Base-by-base conservation (phyloP, 2,329 filamentous ascomycete genomes). In the Sporothrix mexicana region DNA sequence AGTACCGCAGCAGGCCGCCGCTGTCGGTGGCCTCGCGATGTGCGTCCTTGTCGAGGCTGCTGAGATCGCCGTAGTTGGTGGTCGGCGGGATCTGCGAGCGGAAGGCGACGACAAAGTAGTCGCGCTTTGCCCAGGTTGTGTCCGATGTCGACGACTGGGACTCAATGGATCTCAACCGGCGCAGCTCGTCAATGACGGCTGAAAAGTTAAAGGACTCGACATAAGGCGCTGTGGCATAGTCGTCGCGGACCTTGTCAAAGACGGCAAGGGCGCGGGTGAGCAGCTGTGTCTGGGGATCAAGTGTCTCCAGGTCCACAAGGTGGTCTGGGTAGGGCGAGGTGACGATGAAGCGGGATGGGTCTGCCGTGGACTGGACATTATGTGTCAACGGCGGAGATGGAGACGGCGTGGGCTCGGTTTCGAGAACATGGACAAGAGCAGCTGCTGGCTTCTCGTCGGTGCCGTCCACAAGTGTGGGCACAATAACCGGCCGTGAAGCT, bases 61-160 rank as follows among this genome's bases (percentile, higher is more conserved):
- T 90, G 53, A 97, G 86, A 73, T 91, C 86, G 12, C 88, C 87
- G 73, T 89, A 89, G 75, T 93, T 89, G 1, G 91, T 92, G 13
- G 85, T 87, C 1, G 87, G 85, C 51, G 90, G 89, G 72, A 97
- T 88, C 75, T 86, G 87, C 6, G 92, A 95, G 17, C 93, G 88
- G 82, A 97, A 97, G 4, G 91, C 91, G 55, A 97, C 94, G 72
- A 96, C 90, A 82, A 95, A 97, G 83, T 95, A 97, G 41, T 84
- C 86, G 68, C 86, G 87, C 73, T 86, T 83, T 71, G 84, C 86
- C 89, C 92, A 95, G n/a, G n/a, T n/a, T n/a, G n/a, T n/a, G n/a
- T n/a, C n/a, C n/a, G n/a, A n/a, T 20, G 64, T 1, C 1, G 20
- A n/a, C 13, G 64, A 1, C 1, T 1, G 61, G 13, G 20, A 23